These are phyloP conservation scores for Bodo saltans DNA, from an alignment of 78 protist species.

Conservation along the genomic window DNA sequence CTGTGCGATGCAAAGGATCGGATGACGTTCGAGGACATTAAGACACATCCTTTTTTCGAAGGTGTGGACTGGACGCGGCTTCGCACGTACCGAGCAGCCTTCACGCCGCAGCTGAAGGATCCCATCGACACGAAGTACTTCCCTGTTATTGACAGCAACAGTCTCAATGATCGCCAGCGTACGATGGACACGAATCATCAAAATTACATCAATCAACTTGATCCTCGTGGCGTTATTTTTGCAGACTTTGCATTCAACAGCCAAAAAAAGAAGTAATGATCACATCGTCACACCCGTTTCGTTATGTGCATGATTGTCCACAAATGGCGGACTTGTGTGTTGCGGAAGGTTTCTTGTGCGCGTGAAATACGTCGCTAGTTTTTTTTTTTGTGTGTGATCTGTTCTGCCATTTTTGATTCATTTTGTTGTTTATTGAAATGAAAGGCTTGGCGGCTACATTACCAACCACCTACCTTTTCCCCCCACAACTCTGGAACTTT, in stretches of 20 bases:
- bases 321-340: too few relatives aligned
- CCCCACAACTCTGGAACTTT: too few relatives aligned
- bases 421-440: too few relatives aligned
- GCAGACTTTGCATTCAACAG: neutral
- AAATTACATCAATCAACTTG: neutral
- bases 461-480: too few relatives aligned
- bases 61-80: slow-evolving; percentile 68
- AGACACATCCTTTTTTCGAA: slow-evolving; percentile 78
- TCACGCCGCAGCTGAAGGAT: slow-evolving; percentile 28
- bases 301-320: too few relatives aligned
- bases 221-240: neutral
- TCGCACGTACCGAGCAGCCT: slow-evolving; percentile 44
- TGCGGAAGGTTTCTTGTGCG: too few relatives aligned
- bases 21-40: slow-evolving; percentile 66
- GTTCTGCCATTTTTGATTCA: too few relatives aligned
- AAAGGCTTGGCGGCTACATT: too few relatives aligned
- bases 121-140: slow-evolving; percentile 41
- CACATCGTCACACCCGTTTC: too few relatives aligned
- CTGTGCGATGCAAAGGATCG: slow-evolving; percentile 51
- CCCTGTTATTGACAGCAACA: neutral
- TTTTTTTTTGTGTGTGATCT: too few relatives aligned
- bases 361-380: too few relatives aligned
- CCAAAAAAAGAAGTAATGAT: neutral
- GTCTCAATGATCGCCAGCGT: too few relatives aligned
- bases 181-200: neutral